Evolutionary conservation across 345 rosid genomes (phyloP).

Genomic region (Bruguiera gymnorhiza): DNA sequence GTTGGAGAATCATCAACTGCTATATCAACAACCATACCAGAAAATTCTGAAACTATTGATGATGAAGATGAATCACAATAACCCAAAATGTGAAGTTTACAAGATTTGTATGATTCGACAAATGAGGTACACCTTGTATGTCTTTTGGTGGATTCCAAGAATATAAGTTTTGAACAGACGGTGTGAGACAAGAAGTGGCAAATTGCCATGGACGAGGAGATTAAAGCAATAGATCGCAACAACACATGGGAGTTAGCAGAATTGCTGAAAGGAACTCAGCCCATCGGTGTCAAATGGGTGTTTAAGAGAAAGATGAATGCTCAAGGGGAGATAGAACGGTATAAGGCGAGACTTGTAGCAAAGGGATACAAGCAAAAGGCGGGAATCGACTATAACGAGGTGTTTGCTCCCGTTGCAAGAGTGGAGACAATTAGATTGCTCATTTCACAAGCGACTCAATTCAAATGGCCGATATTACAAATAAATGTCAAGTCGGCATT

Average conservation of each 20-base stretch:
- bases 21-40: not conserved
- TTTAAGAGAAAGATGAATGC: not conserved
- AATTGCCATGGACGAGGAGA: slow-evolving; percentile 9
- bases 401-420: not conserved
- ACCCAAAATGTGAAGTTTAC: too few relatives aligned
- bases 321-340: not conserved
- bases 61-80: too few relatives aligned
- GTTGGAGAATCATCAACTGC: too few relatives aligned
- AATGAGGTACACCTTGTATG: slow-evolving; percentile 15
- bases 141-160: slow-evolving; percentile 4
- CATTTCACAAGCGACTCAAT: not conserved
- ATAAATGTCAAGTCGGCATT: not conserved
- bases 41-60: not conserved
- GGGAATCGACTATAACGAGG: not conserved
- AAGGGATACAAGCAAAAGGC: slow-evolving; percentile 1
- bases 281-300: not conserved
- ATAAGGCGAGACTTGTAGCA: slow-evolving; percentile 3
- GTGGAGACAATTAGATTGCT: slow-evolving; percentile 3
- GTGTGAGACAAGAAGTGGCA: slow-evolving; percentile 3
- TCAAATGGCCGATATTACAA: not conserved
- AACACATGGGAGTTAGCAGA: slow-evolving; percentile 6
- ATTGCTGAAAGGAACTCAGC: not conserved
- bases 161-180: not conserved
- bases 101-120: too few relatives aligned
- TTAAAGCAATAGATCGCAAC: not conserved